phyloP scores from a whole-genome alignment of 345 rosid genomes.

The Cardiospermum halicacabum region DNA sequence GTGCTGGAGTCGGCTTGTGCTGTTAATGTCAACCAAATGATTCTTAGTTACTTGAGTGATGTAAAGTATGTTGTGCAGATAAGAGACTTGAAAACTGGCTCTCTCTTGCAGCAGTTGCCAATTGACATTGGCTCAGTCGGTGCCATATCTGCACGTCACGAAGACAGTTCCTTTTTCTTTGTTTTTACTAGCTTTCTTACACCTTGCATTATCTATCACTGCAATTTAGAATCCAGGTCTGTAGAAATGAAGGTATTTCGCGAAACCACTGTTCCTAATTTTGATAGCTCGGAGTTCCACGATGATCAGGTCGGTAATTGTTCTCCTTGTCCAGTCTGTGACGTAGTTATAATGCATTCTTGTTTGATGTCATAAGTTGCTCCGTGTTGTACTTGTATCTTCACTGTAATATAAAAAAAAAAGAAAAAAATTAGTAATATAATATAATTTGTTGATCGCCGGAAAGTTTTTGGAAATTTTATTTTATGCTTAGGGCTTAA shows the following conservation, averaged over 20 bases:
- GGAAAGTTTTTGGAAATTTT: too few species aligned
- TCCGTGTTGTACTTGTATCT: too few species aligned
- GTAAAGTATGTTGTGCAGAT: slow-evolving; percentile 65
- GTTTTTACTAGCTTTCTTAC: slow-evolving; percentile 81
- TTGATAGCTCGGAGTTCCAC: slow-evolving; percentile 61
- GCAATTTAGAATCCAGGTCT: slow-evolving; percentile 43
- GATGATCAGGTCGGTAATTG: slow-evolving; percentile 83
- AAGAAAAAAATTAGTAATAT: too few species aligned
- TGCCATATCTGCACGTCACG: slow-evolving; percentile 62
- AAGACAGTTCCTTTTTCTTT: slow-evolving; percentile 51
- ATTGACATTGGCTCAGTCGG: slow-evolving; percentile 72
- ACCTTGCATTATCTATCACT: slow-evolving; percentile 77
- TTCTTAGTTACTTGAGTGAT: slow-evolving; percentile 79
- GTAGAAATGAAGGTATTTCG: slow-evolving; percentile 74
- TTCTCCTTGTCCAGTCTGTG: not conserved
- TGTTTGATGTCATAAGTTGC: not conserved
- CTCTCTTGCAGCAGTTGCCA: slow-evolving; percentile 64
- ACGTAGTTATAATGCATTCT: not conserved
- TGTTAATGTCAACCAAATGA: slow-evolving; percentile 60
- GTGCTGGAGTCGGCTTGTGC: slow-evolving; percentile 68
- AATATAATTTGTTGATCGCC: too few species aligned
- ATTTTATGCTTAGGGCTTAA: too few species aligned
- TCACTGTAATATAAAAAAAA: too few species aligned
- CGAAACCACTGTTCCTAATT: slow-evolving; percentile 67
- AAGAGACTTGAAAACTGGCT: slow-evolving; percentile 75